Conservation (phyloP, 345 rosid species). For the Gossypium thurberi region DNA sequence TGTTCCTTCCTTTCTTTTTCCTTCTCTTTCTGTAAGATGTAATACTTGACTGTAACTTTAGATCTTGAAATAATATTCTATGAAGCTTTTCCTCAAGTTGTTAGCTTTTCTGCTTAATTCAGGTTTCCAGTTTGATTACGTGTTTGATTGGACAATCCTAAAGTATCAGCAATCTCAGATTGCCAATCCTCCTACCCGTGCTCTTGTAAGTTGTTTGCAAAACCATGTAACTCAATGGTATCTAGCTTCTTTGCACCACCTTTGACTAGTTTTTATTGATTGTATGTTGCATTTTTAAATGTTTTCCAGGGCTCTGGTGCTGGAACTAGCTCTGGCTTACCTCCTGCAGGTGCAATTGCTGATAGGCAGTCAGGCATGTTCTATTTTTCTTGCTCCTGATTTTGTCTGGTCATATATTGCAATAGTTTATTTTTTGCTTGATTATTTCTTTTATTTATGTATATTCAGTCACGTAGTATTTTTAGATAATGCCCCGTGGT, state of each 20-base stretch:
- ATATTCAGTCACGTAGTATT: background rate
- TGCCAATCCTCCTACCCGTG: conserved; percentile 68
- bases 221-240: background rate
- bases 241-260: background rate
- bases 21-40: background rate
- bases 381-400: background rate
- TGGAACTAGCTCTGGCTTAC: conserved; percentile 72
- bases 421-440: background rate
- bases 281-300: background rate
- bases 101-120: conserved; percentile 10
- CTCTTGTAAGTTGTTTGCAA: conserved; percentile 31
- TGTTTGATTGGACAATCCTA: conserved; percentile 97
- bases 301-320: conserved; percentile 54
- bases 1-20: background rate
- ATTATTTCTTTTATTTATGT: background rate
- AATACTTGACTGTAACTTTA: background rate
- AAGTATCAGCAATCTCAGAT: conserved; percentile 94
- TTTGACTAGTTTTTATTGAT: background rate
- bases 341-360: conserved; percentile 45
- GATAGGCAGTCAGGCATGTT: conserved; percentile 60
- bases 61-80: too few species aligned
- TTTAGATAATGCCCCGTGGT: background rate
- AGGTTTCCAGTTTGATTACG: conserved; percentile 88
- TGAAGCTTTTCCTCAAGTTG: background rate
- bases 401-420: background rate